Evolutionary conservation across 441 rosid genomes (phyloP).

Genomic region (Cnidoscolus chayamansa): DNA sequence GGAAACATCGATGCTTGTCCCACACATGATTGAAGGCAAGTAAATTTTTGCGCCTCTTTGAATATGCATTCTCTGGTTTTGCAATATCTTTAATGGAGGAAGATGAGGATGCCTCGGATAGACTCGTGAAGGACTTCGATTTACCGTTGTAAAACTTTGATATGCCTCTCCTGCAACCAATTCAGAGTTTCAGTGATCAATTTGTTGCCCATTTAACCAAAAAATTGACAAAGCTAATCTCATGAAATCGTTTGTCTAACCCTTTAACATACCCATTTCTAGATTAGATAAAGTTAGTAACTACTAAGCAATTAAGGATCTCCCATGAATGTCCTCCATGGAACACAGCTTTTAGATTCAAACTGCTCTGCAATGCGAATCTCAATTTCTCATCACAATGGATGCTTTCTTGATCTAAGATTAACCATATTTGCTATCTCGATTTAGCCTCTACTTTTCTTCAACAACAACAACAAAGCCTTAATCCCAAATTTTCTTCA

Average conservation of each 20-base stretch:
- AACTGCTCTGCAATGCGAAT: too few species aligned
- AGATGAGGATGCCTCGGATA: conserved; percentile 45
- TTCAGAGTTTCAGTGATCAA: background rate
- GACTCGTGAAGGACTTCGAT: conserved; percentile 70
- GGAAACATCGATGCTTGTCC: conserved; percentile 50
- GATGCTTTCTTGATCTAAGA: background rate
- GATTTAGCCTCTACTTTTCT: background rate
- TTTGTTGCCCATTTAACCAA: background rate
- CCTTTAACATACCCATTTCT: background rate
- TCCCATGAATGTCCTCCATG: too few species aligned
- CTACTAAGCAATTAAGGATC: too few species aligned
- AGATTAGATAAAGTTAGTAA: too few species aligned
- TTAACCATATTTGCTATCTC: background rate
- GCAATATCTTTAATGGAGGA: conserved; percentile 54
- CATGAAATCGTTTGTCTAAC: background rate
- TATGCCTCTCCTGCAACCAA: conserved; percentile 63
- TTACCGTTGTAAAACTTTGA: conserved; percentile 78
- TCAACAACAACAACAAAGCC: too few species aligned
- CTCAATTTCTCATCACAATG: background rate
- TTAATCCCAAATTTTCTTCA: too few species aligned
- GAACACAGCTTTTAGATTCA: too few species aligned
- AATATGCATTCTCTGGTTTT: conserved; percentile 70
- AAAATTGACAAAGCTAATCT: background rate
- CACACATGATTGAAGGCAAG: conserved; percentile 57
- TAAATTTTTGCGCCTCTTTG: conserved; percentile 48